Conservation (phyloP, 1,284 basidiomycete species). For the Agaricales sp. region DNA sequence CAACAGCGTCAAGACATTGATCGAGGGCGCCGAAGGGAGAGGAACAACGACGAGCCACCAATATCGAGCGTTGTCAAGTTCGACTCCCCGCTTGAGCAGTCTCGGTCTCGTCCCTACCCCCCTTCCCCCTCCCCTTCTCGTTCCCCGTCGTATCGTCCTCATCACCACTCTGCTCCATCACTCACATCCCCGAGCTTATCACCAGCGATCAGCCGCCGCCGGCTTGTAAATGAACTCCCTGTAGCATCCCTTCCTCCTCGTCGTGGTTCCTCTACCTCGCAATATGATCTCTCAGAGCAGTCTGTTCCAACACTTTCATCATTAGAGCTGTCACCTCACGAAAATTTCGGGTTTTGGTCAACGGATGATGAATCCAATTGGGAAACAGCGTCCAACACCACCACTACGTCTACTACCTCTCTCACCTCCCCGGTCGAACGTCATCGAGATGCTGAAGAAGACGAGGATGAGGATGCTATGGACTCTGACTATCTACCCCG, state of each 20-base stretch:
- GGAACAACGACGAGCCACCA: constrained; percentile 25
- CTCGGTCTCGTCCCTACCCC: constrained; percentile 22
- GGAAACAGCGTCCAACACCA: constrained; percentile 57
- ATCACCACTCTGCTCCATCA: constrained; percentile 9
- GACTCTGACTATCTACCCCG: not conserved
- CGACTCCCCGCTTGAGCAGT: not conserved
- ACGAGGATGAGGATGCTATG: too few species aligned
- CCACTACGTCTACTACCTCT: constrained; percentile 46
- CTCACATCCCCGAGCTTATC: too few species aligned
- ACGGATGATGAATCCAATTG: constrained; percentile 68
- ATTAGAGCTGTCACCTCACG: constrained; percentile 4
- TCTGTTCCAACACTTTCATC: constrained; percentile 24
- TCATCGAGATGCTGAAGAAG: constrained; percentile 20
- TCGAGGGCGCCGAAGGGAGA: constrained; percentile 53
- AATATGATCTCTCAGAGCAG: constrained; percentile 21
- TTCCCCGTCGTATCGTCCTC: constrained; percentile 16
- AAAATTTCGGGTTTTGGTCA: constrained; percentile 32
- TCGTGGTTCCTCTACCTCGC: constrained; percentile 7
- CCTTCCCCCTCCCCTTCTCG: constrained; percentile 43
- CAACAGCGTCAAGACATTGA: constrained; percentile 27
- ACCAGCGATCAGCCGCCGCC: constrained; percentile 8
- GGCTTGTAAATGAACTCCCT: too few species aligned
- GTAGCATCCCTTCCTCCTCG: too few species aligned
- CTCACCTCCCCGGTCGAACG: constrained; percentile 28
- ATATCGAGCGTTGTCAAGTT: not conserved